Conservation (phyloP, 2,329 filamentous ascomycete genomes). For the Trichophyton mentagrophytes region DNA sequence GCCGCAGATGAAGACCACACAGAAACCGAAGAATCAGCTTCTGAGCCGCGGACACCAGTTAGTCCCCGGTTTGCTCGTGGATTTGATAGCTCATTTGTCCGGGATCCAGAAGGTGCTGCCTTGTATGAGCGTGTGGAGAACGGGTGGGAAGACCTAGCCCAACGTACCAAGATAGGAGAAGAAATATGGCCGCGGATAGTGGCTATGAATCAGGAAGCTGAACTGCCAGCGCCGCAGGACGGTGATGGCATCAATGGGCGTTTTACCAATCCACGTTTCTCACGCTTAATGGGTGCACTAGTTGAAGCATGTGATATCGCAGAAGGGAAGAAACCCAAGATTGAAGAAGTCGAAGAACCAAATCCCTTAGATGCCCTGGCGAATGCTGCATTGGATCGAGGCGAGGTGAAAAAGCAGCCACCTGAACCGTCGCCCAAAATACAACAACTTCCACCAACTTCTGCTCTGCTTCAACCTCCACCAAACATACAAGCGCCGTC, state of each 20-base stretch:
- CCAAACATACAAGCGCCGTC: not conserved
- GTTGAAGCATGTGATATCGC: conserved; percentile 17
- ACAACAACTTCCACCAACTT: conserved; percentile 15
- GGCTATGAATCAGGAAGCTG: conserved; percentile 22
- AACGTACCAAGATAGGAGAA: conserved; percentile 26
- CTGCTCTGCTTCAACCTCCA: not conserved
- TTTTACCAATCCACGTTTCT: conserved; percentile 8
- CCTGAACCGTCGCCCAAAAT: conserved; percentile 12
- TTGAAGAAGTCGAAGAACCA: conserved; percentile 20
- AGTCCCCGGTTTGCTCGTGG: conserved; percentile 13
- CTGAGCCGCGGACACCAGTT: conserved; percentile 7
- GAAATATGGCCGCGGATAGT: conserved; percentile 30
- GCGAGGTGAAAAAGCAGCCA: conserved; percentile 1
- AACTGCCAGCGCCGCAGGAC: conserved; percentile 9
- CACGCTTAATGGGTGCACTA: conserved; percentile 13
- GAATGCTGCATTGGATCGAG: conserved; percentile 16
- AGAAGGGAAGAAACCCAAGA: conserved; percentile 16
- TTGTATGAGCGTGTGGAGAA: conserved; percentile 24
- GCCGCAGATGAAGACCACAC: conserved; percentile 33
- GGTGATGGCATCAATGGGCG: conserved; percentile 8
- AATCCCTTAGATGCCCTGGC: conserved; percentile 25
- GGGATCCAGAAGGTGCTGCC: conserved; percentile 23
- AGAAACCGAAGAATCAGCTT: conserved; percentile 16
- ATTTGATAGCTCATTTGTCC: conserved; percentile 25
- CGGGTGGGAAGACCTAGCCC: conserved; percentile 31